phyloP scores from a whole-genome alignment of 2,329 filamentous ascomycete species.

The Colletotrichum abscissum region DNA sequence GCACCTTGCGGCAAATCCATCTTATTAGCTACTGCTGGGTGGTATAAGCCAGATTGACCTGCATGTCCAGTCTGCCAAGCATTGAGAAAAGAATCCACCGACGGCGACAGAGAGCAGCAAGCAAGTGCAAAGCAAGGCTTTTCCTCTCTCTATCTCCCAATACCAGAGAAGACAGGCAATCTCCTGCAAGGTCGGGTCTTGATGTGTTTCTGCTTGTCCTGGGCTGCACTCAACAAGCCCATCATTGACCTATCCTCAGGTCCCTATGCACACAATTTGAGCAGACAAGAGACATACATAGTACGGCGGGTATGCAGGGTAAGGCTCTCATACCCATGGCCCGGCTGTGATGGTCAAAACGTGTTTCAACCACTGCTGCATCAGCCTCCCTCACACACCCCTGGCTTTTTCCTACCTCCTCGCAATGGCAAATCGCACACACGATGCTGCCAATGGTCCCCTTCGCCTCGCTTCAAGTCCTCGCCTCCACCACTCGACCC shows the following conservation, averaged over 20 bases:
- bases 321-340: conserved; percentile 26
- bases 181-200: conserved; percentile 14
- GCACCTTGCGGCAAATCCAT: neutral
- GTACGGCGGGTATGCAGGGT: neutral
- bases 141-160: neutral
- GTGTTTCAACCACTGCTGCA: conserved; percentile 44
- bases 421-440: neutral
- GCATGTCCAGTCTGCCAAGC: neutral
- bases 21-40: neutral
- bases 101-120: conserved; percentile 6
- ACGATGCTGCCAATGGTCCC: conserved; percentile 12
- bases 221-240: neutral
- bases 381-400: conserved; percentile 23
- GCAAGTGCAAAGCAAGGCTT: neutral
- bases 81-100: conserved; percentile 9
- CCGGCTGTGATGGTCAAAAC: conserved; percentile 40
- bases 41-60: neutral
- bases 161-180: neutral
- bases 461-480: neutral
- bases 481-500: neutral
- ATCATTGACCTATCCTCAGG: neutral
- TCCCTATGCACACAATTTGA: neutral
- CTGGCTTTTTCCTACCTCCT: conserved; percentile 4
- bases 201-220: conserved; percentile 13
- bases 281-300: neutral